Evolutionary conservation across 2,329 filamentous ascomycete species (phyloP), one percentile per base, ranked within the genome.

Genomic region (Fusarium verticillioides): DNA sequence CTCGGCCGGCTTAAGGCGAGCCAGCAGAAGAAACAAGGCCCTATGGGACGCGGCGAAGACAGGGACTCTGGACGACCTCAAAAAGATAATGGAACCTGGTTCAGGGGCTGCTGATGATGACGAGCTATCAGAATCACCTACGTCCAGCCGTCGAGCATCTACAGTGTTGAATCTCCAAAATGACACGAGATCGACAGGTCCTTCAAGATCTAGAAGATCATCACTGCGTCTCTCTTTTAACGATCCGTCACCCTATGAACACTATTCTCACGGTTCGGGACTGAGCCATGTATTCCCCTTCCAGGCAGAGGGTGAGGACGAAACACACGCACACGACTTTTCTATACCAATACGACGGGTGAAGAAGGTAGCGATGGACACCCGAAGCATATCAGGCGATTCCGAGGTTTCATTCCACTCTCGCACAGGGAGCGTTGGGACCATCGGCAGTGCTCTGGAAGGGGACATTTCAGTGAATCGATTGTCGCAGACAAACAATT

Each of bases 251-350:
- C 78, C 81, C 5, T 84, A 85, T 2, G 88, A 89, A 58, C 80
- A 84, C 16, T 90, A 88, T 69, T 90, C 88, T 4, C 82, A 83
- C 61, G 89, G 88, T 4, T 87, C 87, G 4, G 88, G 87, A 7
- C 84, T 98, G 8, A 89, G 92, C 59, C 96, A 98, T 79, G 95
- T 98, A 3, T 98, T 98, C 76, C 96, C 95, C 1, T 98, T 97
- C 71, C 93, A 97, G 79, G 72, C 75, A 15, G 79, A 80, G 28
- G 78, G 87, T 62, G 89, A 89, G 67, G 81, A 83, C 47, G 86
- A 78, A 37, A 79, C 81, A 6, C 42, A 49, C 39, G 43, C 54
- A 18, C 72, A 84, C 5, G 72, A 79, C 4, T 50, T 75, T 61
- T 75, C 80, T 6, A 68, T 77, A 13, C 78, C 82, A 7, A 60